phyloP scores from a whole-genome alignment of 2,329 filamentous ascomycete genomes.

The Botryotinia convoluta region DNA sequence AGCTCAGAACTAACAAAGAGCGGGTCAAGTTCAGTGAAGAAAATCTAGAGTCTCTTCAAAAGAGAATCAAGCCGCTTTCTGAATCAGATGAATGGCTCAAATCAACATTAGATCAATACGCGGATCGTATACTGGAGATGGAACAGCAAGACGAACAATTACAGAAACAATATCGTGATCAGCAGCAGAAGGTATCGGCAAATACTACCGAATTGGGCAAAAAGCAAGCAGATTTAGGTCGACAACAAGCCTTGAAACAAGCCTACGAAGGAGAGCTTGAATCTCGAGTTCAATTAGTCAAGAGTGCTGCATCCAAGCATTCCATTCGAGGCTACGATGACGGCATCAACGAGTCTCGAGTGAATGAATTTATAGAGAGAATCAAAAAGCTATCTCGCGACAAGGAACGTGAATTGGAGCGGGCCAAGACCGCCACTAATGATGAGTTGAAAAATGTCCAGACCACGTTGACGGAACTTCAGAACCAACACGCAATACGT shows the following conservation, averaged over 20 bases:
- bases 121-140: constrained; percentile 67
- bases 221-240: constrained; percentile 67
- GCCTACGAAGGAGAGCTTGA: constrained; percentile 79
- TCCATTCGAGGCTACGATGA: constrained; percentile 82
- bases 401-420: constrained; percentile 75
- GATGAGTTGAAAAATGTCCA: constrained; percentile 75
- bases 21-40: constrained; percentile 67
- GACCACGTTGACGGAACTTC: constrained; percentile 66
- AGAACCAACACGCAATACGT: constrained; percentile 68
- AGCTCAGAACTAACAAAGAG: constrained; percentile 73
- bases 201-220: constrained; percentile 48
- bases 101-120: constrained; percentile 71
- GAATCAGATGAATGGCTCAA: constrained; percentile 77
- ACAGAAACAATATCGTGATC: constrained; percentile 61
- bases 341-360: constrained; percentile 69
- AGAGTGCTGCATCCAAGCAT: constrained; percentile 72
- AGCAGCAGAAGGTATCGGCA: constrained; percentile 51
- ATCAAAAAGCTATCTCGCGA: constrained; percentile 73
- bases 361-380: constrained; percentile 73
- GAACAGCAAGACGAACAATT: constrained; percentile 61
- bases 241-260: constrained; percentile 80
- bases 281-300: constrained; percentile 70
- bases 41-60: constrained; percentile 73
- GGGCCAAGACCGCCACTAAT: constrained; percentile 68
- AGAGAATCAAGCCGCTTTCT: constrained; percentile 67